Evolutionary conservation across 208 protist species (phyloP).

Genomic region (Sergeia podlipaevii): DNA sequence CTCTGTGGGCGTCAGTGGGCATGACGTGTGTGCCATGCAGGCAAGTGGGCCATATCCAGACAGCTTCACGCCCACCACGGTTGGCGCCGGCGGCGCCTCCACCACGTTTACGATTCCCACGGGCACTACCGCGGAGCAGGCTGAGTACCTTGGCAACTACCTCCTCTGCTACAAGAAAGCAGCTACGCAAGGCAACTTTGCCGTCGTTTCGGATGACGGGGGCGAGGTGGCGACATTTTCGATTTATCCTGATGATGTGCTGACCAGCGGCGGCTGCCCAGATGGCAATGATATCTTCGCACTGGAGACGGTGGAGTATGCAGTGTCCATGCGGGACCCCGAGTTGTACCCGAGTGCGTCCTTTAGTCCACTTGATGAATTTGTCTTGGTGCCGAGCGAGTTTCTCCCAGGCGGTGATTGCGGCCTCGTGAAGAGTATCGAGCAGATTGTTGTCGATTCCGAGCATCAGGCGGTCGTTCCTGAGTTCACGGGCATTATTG

Average conservation of each 20-base stretch:
- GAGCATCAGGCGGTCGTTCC: constrained; percentile 18
- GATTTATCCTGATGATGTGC: constrained; percentile 56
- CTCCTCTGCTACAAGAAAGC: constrained; percentile 76
- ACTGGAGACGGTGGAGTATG: constrained; percentile 62
- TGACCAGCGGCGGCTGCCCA: constrained; percentile 31
- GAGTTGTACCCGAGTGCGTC: constrained; percentile 40
- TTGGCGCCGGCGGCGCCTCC: constrained; percentile 13
- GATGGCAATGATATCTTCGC: constrained; percentile 27
- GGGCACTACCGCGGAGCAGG: constrained; percentile 21
- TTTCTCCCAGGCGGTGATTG: constrained; percentile 11
- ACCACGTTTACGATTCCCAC: constrained; percentile 51
- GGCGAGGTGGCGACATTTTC: constrained; percentile 46
- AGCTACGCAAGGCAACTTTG: constrained; percentile 22
- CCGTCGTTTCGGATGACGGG: constrained; percentile 38
- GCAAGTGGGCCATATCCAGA: constrained; percentile 51
- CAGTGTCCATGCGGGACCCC: constrained; percentile 29
- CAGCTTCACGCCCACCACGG: constrained; percentile 37
- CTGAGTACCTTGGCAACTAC: constrained; percentile 68
- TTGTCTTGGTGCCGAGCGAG: constrained; percentile 38
- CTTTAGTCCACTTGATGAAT: constrained; percentile 51
- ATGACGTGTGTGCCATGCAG: constrained; percentile 35
- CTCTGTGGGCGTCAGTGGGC: constrained; percentile 28
- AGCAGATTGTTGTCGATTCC: constrained; percentile 1
- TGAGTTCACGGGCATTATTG: constrained; percentile 11
- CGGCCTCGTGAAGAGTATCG: constrained; percentile 2